These are phyloP conservation scores for Alisma plantagoaquatica DNA, from an alignment of 106 monocot genomes.

Conservation along the genomic window DNA sequence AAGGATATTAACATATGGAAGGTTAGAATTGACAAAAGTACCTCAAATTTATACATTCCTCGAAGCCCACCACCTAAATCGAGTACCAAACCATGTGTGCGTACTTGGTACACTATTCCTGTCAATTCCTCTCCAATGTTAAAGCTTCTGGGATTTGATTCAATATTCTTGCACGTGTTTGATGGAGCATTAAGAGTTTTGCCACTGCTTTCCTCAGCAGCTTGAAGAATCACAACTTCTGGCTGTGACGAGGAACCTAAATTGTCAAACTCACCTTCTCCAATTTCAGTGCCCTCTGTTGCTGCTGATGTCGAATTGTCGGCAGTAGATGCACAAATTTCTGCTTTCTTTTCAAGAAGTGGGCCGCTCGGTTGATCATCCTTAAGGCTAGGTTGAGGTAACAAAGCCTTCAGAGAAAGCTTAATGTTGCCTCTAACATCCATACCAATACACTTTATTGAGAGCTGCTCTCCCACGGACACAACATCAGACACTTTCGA, in stretches of 20 bases:
- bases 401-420: slow-evolving; percentile 70
- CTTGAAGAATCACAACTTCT: slow-evolving; percentile 59
- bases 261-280: slow-evolving; percentile 6
- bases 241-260: slow-evolving; percentile 21
- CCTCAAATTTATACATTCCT: slow-evolving; percentile 97
- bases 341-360: slow-evolving; percentile 12
- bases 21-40: too few species aligned
- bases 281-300: slow-evolving; percentile 4
- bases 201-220: slow-evolving; percentile 21
- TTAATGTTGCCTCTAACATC: slow-evolving; percentile 89
- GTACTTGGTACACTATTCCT: slow-evolving; percentile 68
- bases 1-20: too few species aligned
- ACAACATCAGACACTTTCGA: slow-evolving; percentile 74
- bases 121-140: slow-evolving; percentile 63
- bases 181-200: background rate
- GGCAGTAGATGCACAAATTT: slow-evolving; percentile 20
- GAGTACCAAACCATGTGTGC: slow-evolving; percentile 74
- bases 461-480: slow-evolving; percentile 66
- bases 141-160: slow-evolving; percentile 22
- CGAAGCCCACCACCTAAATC: slow-evolving; percentile 57
- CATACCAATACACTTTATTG: slow-evolving; percentile 75
- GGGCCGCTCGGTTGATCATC: slow-evolving; percentile 4
- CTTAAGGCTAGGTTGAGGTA: slow-evolving; percentile 18
- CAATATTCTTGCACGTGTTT: too few species aligned
- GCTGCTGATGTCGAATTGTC: slow-evolving; percentile 7